Evolutionary conservation across 331 rosid species (phyloP), one percentile per base, ranked within the genome.

Genomic region (Spiraea crenata): DNA sequence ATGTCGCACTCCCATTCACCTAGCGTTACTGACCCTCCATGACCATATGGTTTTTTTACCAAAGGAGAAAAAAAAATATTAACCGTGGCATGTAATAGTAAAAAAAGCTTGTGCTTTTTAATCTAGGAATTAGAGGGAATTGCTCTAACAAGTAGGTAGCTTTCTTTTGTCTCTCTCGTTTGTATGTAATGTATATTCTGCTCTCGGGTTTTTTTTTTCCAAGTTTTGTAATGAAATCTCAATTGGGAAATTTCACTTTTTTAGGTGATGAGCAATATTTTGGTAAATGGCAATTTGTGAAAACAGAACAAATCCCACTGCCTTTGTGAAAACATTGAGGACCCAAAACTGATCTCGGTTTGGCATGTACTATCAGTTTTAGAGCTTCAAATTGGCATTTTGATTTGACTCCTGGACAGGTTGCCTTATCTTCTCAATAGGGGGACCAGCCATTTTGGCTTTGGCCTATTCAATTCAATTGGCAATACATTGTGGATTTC

Each of bases 111-210:
- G 69, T 54, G 0, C 44, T 46, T 76, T 50, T 54, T 42, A 46
- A 63, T 73, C 9, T 83, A 85, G 92, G 80, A 78, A 65, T 85
- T 78, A 79, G 31, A 25, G 76, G 67, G 78, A 76, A 77, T 81
- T 81, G 82, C 91, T 25, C 31, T 86, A 84, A 84, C 88, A 81
- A 65, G 41, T 82, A 41, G 78, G 80, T 77, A 79, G 82, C 75
- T 63, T 77, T 60, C 67, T 63, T 69, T 67, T 57, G 19, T 65
- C 35, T 63, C 58, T 48, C 58, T 49, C 67, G 15, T 67, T 63
- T 49, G 81, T 72, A 81, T 63, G 73, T 80, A 72, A 79, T 86
- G 87, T 76, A 90, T 81, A 81, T 83, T 72, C 74, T 65, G 47
- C 16, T 67, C 79, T 34, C 31, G 31, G 31, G 31, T 25, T 25